Percentiles rank a stretch among this genome's conserved stretches.
Evolutionary conservation across 257 asterid species (phyloP).

Genomic region (Solanum pimpinellifolium): DNA sequence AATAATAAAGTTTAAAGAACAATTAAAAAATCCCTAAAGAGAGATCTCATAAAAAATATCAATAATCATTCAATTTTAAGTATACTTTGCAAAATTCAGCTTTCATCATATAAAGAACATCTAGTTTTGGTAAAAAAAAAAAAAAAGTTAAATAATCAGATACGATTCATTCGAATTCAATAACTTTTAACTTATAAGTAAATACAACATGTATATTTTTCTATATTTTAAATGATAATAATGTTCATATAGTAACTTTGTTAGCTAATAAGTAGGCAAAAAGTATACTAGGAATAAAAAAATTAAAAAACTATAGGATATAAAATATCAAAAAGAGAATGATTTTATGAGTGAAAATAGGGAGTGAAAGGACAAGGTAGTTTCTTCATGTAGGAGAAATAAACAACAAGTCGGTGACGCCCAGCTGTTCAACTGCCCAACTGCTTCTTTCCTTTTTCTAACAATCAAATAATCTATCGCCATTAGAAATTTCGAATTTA

Average conservation of each 20-base stretch:
- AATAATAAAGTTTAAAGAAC: not conserved
- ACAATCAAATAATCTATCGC: not conserved
- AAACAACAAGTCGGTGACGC: slow-evolving; percentile 28
- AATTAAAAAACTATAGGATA: not conserved
- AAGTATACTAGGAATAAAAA: not conserved
- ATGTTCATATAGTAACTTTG: not conserved
- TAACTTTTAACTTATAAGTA: not conserved
- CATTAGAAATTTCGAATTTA: rapidly evolving
- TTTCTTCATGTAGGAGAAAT: not conserved
- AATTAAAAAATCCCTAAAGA: not conserved
- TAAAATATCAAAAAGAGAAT: not conserved
- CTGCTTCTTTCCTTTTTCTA: slow-evolving; percentile 6
- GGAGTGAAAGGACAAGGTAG: not conserved
- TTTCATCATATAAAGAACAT: not conserved
- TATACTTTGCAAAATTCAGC: not conserved
- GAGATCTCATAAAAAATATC: not conserved
- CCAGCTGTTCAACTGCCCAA: slow-evolving; percentile 50
- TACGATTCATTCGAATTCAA: not conserved
- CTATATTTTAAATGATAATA: not conserved
- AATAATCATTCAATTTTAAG: not conserved
- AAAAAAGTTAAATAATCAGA: not conserved
- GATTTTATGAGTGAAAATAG: not conserved
- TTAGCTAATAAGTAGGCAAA: not conserved
- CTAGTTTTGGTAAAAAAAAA: not conserved
- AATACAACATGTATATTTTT: not conserved